These are phyloP conservation scores for Diaporthe longicolla DNA, from an alignment of 2,329 filamentous ascomycete genomes.

Conservation along the genomic window DNA sequence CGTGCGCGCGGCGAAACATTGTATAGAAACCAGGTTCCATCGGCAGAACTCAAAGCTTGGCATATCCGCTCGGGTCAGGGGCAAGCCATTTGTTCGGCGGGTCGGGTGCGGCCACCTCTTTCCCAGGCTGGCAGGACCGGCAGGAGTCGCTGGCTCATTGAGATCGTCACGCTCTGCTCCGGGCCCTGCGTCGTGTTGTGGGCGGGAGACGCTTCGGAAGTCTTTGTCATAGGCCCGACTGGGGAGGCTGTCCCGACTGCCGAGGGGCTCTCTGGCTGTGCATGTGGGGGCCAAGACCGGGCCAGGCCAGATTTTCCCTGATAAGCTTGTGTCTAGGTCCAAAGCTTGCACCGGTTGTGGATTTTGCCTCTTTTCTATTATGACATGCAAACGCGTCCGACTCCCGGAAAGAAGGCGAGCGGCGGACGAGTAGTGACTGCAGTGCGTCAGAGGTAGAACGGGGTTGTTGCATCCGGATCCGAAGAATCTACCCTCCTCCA, in stretches of 20 bases:
- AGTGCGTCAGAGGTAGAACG: not conserved
- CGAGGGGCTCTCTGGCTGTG: not conserved
- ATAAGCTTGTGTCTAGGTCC: conserved; percentile 16
- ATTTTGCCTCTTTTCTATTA: not conserved
- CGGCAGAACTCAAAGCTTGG: conserved; percentile 8
- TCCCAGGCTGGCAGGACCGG: not conserved
- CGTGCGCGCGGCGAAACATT: conserved; percentile 17
- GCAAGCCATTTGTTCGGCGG: conserved; percentile 18
- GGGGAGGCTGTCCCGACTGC: not conserved
- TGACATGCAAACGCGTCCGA: not conserved
- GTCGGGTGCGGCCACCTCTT: not conserved
- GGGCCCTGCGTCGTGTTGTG: conserved; percentile 17
- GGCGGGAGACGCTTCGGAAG: not conserved
- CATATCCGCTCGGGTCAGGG: conserved; percentile 32
- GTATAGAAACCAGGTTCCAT: not conserved
- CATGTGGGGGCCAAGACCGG: not conserved
- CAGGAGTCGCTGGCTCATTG: conserved; percentile 11
- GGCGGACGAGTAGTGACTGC: not conserved
- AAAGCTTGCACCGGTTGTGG: conserved; percentile 2
- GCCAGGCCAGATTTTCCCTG: conserved; percentile 10
- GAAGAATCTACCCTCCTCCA: not conserved
- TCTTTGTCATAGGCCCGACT: not conserved
- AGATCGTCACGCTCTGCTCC: conserved; percentile 2
- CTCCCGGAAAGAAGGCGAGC: not conserved
- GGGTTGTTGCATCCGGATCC: not conserved